Percentiles rank a stretch among this genome's conserved stretches.
These are phyloP conservation scores for Aspergillus sclerotialis DNA, from an alignment of 2,329 filamentous ascomycete species.

Conservation along the genomic window DNA sequence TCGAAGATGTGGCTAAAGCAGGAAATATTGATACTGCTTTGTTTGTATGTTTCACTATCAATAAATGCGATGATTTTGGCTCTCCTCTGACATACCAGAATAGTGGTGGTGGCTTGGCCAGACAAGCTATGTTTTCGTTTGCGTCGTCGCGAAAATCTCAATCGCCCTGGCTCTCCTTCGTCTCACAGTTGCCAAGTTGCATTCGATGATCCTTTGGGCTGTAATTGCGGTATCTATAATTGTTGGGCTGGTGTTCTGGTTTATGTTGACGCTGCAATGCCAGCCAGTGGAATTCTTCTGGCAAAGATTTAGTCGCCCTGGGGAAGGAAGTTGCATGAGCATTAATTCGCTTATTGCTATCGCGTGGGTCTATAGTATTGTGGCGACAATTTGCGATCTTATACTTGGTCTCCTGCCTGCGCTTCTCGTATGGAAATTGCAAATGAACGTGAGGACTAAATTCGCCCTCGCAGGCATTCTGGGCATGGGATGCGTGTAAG, in stretches of 20 bases:
- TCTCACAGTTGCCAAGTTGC: constrained; percentile 40
- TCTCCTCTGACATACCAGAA: constrained; percentile 2
- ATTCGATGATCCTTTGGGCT: constrained; percentile 40
- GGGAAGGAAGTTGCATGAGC: constrained; percentile 36
- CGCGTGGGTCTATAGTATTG: constrained; percentile 47
- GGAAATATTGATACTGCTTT: constrained; percentile 23
- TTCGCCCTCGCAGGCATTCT: constrained; percentile 47
- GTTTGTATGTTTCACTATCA: constrained; percentile 20
- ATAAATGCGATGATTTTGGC: background rate
- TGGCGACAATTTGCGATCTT: constrained; percentile 44
- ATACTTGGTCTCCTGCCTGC: constrained; percentile 48
- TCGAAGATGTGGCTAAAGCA: constrained; percentile 8
- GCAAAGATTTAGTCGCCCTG: constrained; percentile 21
- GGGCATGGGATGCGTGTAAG: constrained; percentile 48
- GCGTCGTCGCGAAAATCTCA: constrained; percentile 44
- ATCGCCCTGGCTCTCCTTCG: constrained; percentile 50
- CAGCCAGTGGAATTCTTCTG: constrained; percentile 47
- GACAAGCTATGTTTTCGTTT: constrained; percentile 46
- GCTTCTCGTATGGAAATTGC: constrained; percentile 48
- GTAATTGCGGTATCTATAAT: constrained; percentile 42
- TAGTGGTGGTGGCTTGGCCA: constrained; percentile 51
- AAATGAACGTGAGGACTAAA: constrained; percentile 50
- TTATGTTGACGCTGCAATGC: constrained; percentile 49
- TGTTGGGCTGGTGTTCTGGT: constrained; percentile 44
- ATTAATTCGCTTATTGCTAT: constrained; percentile 44